Evolutionary conservation across 2,329 filamentous ascomycete genomes (phyloP).

Genomic region (Nemania diffusa): DNA sequence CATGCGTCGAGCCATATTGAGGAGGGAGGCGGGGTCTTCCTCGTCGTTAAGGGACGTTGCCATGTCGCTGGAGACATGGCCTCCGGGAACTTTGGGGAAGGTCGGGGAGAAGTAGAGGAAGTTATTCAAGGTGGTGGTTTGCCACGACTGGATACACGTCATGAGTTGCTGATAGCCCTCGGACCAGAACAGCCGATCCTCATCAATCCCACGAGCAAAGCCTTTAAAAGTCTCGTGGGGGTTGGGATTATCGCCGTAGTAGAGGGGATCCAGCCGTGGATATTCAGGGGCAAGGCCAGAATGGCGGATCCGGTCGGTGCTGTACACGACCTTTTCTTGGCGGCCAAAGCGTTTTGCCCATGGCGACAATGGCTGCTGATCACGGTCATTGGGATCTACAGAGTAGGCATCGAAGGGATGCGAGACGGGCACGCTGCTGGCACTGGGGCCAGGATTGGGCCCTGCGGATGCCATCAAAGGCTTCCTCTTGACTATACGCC

Average conservation of each 20-base stretch:
- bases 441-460: not conserved
- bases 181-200: conserved; percentile 7
- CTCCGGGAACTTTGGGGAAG: conserved; percentile 4
- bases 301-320: not conserved
- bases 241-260: conserved; percentile 8
- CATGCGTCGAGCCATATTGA: not conserved
- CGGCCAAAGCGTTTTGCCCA: conserved; percentile 6
- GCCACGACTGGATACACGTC: not conserved
- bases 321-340: too few species aligned
- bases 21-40: not conserved
- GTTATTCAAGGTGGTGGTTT: not conserved
- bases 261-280: conserved; percentile 6
- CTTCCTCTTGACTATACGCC: not conserved
- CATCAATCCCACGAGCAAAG: not conserved
- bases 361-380: not conserved
- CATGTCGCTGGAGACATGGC: not conserved
- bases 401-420: not conserved
- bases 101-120: conserved; percentile 1
- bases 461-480: not conserved
- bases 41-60: too few species aligned
- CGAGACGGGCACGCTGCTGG: not conserved
- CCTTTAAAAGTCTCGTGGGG: not conserved
- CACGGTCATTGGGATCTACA: not conserved
- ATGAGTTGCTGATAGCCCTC: not conserved
- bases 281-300: conserved; percentile 13